Base-by-base conservation (phyloP, 768 basidiomycete genomes). In the Baorangia bicolor region DNA sequence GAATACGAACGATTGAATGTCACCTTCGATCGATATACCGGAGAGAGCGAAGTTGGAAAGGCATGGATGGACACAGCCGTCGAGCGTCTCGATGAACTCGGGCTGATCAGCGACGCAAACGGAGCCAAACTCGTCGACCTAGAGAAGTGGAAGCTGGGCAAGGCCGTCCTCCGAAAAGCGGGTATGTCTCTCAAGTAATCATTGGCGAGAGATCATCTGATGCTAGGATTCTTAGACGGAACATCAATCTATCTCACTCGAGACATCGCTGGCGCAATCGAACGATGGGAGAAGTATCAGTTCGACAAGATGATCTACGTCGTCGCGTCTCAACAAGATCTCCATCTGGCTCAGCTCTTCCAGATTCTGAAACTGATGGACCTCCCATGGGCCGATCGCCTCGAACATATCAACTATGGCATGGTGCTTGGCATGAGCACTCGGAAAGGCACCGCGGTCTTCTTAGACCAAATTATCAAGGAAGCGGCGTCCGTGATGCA, bases 391-490 rank as follows among this genome's bases (percentile, higher is more conserved):
- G 94, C 95, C 1, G 78, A 83, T 57, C 76, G 75, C 34, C 81
- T 98, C 41, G 79, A 91, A 68, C 96, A 98, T 72, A 77, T 98
- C 73, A 96, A 94, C 74, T 94, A 90, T 63, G 92, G 92, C 18
- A 76, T 96, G 57, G 94, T 99, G 21, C 86, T 84, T 51, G 96
- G 96, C 54, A 99, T 99, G 96, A 94, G 87, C 71, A 92, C 92
- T 23, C 83, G 91, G 31, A 92, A 87, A 73, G 94, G 94, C 34
- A 98, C 92, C 0, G 95, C 92, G 42, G 94, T 96, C 47, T 98
- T 98, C 81, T 76, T 99, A 30, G 86, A 97, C 64, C 84, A 98
- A 71, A 98, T 93, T 61, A 88, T 93, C 70, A 83, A 87, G 62
- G 94, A 97, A 66, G 93, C 95, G 0, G 81, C 84, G 5, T 79